Evolutionary conservation across 148 eudicot genomes (phyloP).

Genomic region (Limonium bicolor): DNA sequence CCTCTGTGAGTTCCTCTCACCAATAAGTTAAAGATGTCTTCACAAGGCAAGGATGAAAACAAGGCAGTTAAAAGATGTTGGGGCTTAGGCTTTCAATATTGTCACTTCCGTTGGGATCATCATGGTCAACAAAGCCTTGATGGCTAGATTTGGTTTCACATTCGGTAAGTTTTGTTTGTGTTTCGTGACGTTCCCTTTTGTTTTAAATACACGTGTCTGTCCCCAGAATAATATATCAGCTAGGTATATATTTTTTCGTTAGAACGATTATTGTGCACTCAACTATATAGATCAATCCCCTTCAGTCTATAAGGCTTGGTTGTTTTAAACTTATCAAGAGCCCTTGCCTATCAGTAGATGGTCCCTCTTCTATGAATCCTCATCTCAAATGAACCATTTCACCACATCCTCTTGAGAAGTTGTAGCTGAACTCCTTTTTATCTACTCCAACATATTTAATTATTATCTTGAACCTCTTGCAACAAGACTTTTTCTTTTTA

Average conservation of each 20-base stretch:
- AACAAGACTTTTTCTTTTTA: too few relatives aligned
- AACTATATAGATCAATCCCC: background rate
- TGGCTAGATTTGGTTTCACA: slow-evolving; percentile 6
- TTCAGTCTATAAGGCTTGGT: background rate
- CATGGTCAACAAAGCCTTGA: slow-evolving; percentile 9
- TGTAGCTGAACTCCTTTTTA: background rate
- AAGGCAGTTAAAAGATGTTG: slow-evolving; percentile 4
- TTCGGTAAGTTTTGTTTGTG: slow-evolving; percentile 9
- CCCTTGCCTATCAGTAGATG: background rate
- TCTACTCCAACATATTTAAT: background rate
- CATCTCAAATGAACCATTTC: too few relatives aligned
- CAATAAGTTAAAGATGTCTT: too few relatives aligned
- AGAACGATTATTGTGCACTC: too few relatives aligned
- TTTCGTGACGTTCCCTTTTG: too few relatives aligned
- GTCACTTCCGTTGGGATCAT: slow-evolving; percentile 11
- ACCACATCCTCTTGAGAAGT: too few relatives aligned
- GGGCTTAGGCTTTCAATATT: slow-evolving; percentile 6
- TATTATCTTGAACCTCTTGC: background rate
- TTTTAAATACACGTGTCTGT: too few relatives aligned
- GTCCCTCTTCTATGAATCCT: too few relatives aligned
- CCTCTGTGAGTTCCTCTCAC: too few relatives aligned
- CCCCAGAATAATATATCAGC: too few relatives aligned
- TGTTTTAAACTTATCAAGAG: background rate
- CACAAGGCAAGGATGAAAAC: slow-evolving; percentile 1
- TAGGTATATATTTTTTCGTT: too few relatives aligned